Conservation (phyloP, 2,329 filamentous ascomycete species). For the Grosmannia penicillata region DNA sequence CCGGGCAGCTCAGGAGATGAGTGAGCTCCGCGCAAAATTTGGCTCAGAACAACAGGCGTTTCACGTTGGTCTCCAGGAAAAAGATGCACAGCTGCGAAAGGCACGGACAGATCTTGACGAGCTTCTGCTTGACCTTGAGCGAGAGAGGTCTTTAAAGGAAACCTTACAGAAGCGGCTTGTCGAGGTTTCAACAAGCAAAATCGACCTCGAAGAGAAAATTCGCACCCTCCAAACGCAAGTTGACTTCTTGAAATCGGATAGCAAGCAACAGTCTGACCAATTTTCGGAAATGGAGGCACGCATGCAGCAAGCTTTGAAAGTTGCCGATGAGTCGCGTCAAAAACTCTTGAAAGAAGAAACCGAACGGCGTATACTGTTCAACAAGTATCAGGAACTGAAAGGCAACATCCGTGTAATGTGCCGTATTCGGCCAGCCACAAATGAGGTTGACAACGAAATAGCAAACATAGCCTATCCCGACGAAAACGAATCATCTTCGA, state of each 20-base stretch:
- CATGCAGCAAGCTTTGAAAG: constrained; percentile 60
- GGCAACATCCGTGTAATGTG: constrained; percentile 99
- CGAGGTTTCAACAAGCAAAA: constrained; percentile 44
- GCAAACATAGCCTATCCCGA: constrained; percentile 71
- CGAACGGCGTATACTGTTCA: constrained; percentile 79
- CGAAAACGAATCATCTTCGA: constrained; percentile 69
- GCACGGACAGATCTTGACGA: constrained; percentile 29
- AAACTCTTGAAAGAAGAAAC: constrained; percentile 88
- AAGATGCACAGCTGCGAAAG: constrained; percentile 33
- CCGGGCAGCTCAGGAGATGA: constrained; percentile 44
- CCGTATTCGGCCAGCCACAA: constrained; percentile 66
- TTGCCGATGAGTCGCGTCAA: constrained; percentile 55
- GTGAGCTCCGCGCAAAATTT: constrained; percentile 43
- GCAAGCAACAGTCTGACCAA: constrained; percentile 73
- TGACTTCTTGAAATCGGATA: constrained; percentile 79
- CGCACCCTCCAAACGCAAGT: constrained; percentile 68
- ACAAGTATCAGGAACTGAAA: constrained; percentile 94
- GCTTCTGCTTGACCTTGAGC: constrained; percentile 35
- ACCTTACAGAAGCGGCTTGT: constrained; percentile 36
- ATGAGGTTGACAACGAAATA: constrained; percentile 41
- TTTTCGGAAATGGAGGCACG: constrained; percentile 70
- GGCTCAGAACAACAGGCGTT: constrained; percentile 36
- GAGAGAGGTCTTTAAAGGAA: constrained; percentile 49
- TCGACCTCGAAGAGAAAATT: constrained; percentile 59
- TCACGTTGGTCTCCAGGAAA: no score